Evolutionary conservation across 352 stramenopile species (phyloP).

Genomic region (Globisporangium ultimum): DNA sequence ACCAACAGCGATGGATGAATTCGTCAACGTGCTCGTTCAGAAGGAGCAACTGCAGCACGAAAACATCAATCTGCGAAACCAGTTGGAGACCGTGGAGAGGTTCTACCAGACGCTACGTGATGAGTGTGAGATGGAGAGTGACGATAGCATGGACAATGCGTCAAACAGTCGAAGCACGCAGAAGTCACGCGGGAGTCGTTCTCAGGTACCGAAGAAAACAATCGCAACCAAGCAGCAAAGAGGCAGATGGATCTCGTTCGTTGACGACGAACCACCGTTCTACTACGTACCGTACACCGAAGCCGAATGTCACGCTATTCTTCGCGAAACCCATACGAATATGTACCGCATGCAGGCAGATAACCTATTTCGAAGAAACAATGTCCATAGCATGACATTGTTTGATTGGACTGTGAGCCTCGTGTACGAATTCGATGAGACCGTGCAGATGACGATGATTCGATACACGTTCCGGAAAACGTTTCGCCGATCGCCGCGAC

Average conservation of each 20-base stretch:
- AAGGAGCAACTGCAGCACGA: neutral
- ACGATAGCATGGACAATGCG: too few relatives aligned
- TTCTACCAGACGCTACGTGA: neutral
- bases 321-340: too few relatives aligned
- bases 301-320: too few relatives aligned
- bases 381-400: neutral
- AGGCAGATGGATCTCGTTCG: neutral
- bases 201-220: too few relatives aligned
- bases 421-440: slow-evolving; percentile 1
- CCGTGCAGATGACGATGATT: slow-evolving; percentile 4
- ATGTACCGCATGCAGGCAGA: too few relatives aligned
- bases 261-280: slow-evolving; percentile 1
- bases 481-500: neutral
- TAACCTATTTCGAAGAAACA: too few relatives aligned
- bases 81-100: neutral
- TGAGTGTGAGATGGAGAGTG: neutral
- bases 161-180: neutral
- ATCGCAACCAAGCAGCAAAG: too few relatives aligned
- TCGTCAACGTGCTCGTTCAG: slow-evolving; percentile 2
- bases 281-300: slow-evolving; percentile 1
- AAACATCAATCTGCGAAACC: neutral
- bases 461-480: slow-evolving; percentile 8
- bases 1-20: slow-evolving; percentile 1
- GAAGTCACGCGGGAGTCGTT: neutral
- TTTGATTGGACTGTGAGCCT: slow-evolving; percentile 1